These are phyloP conservation scores for Erysimum cheiri DNA, from an alignment of 441 rosid species.

Conservation along the genomic window DNA sequence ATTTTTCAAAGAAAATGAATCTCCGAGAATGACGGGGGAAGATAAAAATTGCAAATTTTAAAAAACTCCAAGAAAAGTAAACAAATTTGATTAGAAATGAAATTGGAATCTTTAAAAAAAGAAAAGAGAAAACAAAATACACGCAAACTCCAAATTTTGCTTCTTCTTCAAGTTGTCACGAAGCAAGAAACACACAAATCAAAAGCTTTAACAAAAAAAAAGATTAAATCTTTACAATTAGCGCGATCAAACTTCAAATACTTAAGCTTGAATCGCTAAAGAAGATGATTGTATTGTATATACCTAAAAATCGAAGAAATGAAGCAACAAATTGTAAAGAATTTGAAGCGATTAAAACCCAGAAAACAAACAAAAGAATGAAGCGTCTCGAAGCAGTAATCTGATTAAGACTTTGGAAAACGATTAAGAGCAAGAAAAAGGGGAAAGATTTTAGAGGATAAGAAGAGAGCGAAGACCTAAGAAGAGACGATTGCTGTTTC, in stretches of 20 bases:
- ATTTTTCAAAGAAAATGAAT: conserved; percentile 15
- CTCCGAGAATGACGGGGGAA: conserved; percentile 19
- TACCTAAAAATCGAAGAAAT: conserved; percentile 27
- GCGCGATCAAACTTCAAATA: conserved; percentile 28
- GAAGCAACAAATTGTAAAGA: conserved; percentile 23
- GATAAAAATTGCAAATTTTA: conserved; percentile 1
- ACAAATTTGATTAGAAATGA: conserved; percentile 24
- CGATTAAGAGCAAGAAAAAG: conserved; percentile 41
- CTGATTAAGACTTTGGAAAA: conserved; percentile 39
- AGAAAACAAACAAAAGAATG: neutral
- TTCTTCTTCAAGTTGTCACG: conserved; percentile 25
- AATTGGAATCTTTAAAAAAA: conserved; percentile 35
- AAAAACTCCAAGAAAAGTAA: no score
- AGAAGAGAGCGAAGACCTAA: conserved; percentile 34
- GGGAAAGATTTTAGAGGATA: conserved; percentile 34
- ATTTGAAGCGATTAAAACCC: neutral
- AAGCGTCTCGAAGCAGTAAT: conserved; percentile 22
- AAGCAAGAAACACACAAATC: conserved; percentile 36
- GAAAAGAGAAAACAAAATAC: conserved; percentile 16
- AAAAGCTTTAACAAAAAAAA: neutral
- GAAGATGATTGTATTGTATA: conserved; percentile 2
- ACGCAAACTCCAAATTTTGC: conserved; percentile 36
- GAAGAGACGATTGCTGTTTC: conserved; percentile 26
- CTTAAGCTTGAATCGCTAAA: conserved; percentile 29
- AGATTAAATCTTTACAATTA: conserved; percentile 2